phyloP scores from a whole-genome alignment of 2,329 filamentous ascomycete genomes.

The Aspergillus sp. region DNA sequence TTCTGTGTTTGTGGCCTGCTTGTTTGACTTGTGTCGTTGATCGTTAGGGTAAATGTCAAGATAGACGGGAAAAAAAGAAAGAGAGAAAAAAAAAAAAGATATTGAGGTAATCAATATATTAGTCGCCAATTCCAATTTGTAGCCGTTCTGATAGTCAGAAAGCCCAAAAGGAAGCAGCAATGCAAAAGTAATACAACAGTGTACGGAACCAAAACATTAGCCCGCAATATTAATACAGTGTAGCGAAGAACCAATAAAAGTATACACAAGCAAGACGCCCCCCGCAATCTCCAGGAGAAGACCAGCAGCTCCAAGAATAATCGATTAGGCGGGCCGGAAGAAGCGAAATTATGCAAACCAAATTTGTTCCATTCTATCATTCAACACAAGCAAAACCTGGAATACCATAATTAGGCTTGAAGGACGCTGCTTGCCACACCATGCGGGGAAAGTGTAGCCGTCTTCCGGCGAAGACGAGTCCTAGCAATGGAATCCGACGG shows the following conservation, averaged over 20 bases:
- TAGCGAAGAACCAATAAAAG: conserved; percentile 8
- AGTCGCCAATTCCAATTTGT: background rate
- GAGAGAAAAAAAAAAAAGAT: background rate
- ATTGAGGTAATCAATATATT: background rate
- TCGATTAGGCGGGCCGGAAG: conserved; percentile 1
- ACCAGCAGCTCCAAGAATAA: conserved; percentile 22
- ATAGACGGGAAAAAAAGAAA: background rate
- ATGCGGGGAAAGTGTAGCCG: conserved; percentile 24
- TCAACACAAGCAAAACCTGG: background rate
- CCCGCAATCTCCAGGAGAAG: conserved; percentile 19
- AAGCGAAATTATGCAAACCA: no score
- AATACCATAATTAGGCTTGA: conserved; percentile 18
- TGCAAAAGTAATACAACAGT: conserved; percentile 14
- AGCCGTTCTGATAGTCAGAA: background rate
- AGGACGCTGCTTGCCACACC: conserved; percentile 34
- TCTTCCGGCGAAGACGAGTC: conserved; percentile 31
- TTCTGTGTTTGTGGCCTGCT: no score
- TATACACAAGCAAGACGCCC: conserved; percentile 11
- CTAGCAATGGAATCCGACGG: conserved; percentile 16
- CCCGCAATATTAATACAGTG: conserved; percentile 27
- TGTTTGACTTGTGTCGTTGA: background rate
- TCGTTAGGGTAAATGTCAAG: background rate
- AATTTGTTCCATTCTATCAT: background rate
- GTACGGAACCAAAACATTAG: conserved; percentile 13
- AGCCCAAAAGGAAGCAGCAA: conserved; percentile 9